These are phyloP conservation scores for Phytopythium boreale DNA, from an alignment of 352 stramenopile species.

Conservation along the genomic window DNA sequence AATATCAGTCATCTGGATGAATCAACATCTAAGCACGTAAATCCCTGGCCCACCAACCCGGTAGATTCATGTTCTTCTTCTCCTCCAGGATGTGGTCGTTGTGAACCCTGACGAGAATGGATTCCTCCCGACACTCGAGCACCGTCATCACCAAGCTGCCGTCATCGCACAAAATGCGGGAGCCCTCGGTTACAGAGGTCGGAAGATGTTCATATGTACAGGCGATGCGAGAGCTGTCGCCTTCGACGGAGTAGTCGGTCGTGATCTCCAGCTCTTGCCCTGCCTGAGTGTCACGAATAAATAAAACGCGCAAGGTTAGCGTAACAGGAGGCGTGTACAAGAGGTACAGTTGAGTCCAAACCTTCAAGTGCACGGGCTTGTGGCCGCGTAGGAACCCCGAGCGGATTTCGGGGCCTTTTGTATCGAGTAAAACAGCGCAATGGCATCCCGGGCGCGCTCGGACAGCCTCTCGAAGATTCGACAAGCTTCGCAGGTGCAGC, in stretches of 20 bases:
- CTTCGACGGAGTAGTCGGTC: constrained; percentile 87
- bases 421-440: constrained; percentile 96
- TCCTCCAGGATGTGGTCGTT: constrained; percentile 92
- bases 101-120: constrained; percentile 72
- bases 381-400: constrained; percentile 83
- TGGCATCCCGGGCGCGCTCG: constrained; percentile 63
- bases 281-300: constrained; percentile 22
- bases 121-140: constrained; percentile 66
- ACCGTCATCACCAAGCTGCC: constrained; percentile 94
- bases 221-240: constrained; percentile 77
- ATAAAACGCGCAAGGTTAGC: background rate
- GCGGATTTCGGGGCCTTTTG: constrained; percentile 96
- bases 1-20: background rate
- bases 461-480: constrained; percentile 87
- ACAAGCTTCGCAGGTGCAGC: constrained; percentile 83
- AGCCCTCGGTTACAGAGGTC: constrained; percentile 89
- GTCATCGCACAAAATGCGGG: constrained; percentile 96
- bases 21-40: background rate
- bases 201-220: constrained; percentile 95
- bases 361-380: constrained; percentile 61
- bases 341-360: constrained; percentile 7
- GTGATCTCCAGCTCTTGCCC: constrained; percentile 86
- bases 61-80: constrained; percentile 98
- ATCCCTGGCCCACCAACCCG: constrained; percentile 35
- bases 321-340: background rate